These are phyloP conservation scores for Agrocybe pediades DNA, from an alignment of 768 basidiomycete species.

Conservation along the genomic window DNA sequence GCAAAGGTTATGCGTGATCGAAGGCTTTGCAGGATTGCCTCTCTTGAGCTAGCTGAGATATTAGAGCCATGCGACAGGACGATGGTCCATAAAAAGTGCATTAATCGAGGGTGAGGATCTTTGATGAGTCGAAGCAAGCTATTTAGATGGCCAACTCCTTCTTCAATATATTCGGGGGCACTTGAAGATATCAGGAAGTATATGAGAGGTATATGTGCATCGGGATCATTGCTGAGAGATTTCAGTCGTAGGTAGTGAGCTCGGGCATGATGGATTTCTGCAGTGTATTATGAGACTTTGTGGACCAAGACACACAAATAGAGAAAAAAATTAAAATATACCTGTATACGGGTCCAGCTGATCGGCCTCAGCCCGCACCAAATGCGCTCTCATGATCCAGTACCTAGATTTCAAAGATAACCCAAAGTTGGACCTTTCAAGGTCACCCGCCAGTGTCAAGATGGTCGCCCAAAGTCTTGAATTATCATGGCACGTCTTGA, in stretches of 20 bases:
- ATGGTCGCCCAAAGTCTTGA: slow-evolving; percentile 2
- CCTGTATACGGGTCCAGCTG: slow-evolving; percentile 5
- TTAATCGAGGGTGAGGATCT: slow-evolving; percentile 35
- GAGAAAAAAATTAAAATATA: background rate
- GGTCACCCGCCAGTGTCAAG: slow-evolving; percentile 2
- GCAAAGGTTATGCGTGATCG: slow-evolving; percentile 27
- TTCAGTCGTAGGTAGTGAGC: slow-evolving; percentile 3
- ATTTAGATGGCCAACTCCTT: slow-evolving; percentile 35
- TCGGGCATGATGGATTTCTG: background rate
- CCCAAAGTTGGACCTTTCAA: background rate
- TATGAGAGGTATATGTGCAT: slow-evolving; percentile 51
- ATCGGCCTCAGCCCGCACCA: slow-evolving; percentile 2
- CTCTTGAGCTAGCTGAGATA: slow-evolving; percentile 30
- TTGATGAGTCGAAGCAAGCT: slow-evolving; percentile 31
- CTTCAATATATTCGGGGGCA: slow-evolving; percentile 1
- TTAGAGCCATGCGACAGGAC: slow-evolving; percentile 26
- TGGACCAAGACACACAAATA: background rate
- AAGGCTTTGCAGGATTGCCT: slow-evolving; percentile 35
- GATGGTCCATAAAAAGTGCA: slow-evolving; percentile 43
- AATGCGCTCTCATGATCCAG: slow-evolving; percentile 54
- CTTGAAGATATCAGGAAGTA: slow-evolving; percentile 34
- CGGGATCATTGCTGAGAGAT: slow-evolving; percentile 11
- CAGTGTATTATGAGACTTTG: background rate
- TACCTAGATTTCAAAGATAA: slow-evolving; percentile 47
- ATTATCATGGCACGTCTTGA: background rate